These are phyloP conservation scores for Vigna radiata DNA, from an alignment of 306 rosid genomes.

Conservation along the genomic window DNA sequence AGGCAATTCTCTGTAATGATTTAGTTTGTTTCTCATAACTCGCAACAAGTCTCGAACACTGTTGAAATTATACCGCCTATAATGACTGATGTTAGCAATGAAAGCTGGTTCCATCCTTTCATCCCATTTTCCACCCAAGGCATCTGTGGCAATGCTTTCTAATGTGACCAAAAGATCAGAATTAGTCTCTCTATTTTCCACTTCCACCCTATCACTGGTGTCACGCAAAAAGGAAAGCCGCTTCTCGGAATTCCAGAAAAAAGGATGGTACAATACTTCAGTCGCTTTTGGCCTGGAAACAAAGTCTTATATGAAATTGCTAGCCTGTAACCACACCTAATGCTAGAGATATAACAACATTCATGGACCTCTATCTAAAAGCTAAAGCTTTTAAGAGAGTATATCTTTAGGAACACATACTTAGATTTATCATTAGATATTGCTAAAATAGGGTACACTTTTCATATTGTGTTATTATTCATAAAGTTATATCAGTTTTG, in stretches of 20 bases:
- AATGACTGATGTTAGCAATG: slow-evolving; percentile 66
- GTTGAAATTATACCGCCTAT: slow-evolving; percentile 75
- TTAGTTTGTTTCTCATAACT: slow-evolving; percentile 84
- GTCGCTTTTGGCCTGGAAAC: slow-evolving; percentile 79
- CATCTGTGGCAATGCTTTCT: slow-evolving; percentile 62
- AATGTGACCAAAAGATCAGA: slow-evolving; percentile 64
- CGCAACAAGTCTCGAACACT: slow-evolving; percentile 85
- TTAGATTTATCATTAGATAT: slow-evolving; percentile 6
- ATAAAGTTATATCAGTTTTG: background rate
- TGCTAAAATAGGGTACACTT: background rate
- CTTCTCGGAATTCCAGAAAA: slow-evolving; percentile 79
- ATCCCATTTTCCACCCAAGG: slow-evolving; percentile 79
- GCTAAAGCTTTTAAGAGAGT: background rate
- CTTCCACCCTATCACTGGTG: slow-evolving; percentile 78
- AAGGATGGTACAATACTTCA: slow-evolving; percentile 82
- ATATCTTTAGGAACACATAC: slow-evolving; percentile 13
- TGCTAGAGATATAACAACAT: slow-evolving; percentile 14
- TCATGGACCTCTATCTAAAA: slow-evolving; percentile 24
- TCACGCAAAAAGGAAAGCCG: slow-evolving; percentile 87
- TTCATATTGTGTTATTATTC: background rate
- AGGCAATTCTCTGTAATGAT: slow-evolving; percentile 86
- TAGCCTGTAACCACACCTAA: slow-evolving; percentile 6
- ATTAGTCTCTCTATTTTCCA: slow-evolving; percentile 65
- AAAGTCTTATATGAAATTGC: slow-evolving; percentile 34
- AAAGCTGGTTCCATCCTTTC: slow-evolving; percentile 72